phyloP scores from a whole-genome alignment of 371 early-diverging fungal genomes.

The Encephalitozoon hellem region DNA sequence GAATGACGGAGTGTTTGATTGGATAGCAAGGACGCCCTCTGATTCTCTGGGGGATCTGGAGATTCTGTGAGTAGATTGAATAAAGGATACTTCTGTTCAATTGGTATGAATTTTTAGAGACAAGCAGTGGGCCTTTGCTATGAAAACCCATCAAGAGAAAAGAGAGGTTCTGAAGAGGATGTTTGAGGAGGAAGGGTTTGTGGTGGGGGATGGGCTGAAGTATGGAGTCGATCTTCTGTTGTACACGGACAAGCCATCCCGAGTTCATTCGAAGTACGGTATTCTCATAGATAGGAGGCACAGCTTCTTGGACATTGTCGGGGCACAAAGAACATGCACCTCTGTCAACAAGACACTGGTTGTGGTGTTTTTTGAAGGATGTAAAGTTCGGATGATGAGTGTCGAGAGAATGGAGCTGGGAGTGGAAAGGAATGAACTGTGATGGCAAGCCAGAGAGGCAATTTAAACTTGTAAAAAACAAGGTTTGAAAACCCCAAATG shows the following conservation, averaged over 20 bases:
- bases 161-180: not conserved
- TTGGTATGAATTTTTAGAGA: not conserved
- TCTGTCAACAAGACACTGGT: constrained; percentile 25
- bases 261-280: constrained; percentile 56
- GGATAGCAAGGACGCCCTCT: constrained; percentile 21
- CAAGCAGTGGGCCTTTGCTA: not conserved
- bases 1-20: constrained; percentile 56
- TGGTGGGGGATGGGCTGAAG: constrained; percentile 50
- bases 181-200: constrained; percentile 19
- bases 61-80: not conserved
- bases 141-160: not conserved
- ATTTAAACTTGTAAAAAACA: not conserved
- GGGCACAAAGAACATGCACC: constrained; percentile 33
- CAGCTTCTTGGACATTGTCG: constrained; percentile 18
- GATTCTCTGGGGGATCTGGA: not conserved
- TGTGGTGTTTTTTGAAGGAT: not conserved
- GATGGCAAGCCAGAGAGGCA: not conserved
- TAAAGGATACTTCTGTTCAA: not conserved
- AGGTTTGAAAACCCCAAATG: not conserved
- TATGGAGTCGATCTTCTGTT: constrained; percentile 55
- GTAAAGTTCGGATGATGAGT: not conserved
- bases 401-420: constrained; percentile 4
- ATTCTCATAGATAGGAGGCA: constrained; percentile 34
- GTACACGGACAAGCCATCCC: constrained; percentile 44
- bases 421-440: not conserved